These are phyloP conservation scores for Rhizophora mangle DNA, from an alignment of 345 rosid genomes.

Conservation along the genomic window DNA sequence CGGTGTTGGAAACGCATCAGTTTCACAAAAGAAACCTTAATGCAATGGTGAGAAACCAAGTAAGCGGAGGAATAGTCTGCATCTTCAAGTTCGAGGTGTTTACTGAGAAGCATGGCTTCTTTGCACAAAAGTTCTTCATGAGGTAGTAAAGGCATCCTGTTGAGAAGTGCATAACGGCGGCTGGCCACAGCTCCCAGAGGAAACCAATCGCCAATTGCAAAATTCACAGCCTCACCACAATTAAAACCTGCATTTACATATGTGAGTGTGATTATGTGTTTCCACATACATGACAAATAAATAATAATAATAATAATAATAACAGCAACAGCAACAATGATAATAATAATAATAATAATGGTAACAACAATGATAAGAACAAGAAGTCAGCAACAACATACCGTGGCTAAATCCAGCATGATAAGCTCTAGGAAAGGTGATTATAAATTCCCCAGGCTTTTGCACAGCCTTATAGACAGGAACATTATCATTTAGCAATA, in stretches of 20 bases:
- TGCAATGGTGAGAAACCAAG: conserved; percentile 46
- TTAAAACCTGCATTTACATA: conserved; percentile 59
- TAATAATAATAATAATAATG: too few relatives aligned
- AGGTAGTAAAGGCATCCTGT: conserved; percentile 78
- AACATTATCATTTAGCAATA: conserved; percentile 71
- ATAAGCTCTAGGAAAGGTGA: conserved; percentile 95
- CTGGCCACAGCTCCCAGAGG: conserved; percentile 85
- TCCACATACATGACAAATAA: background rate
- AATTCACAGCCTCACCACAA: conserved; percentile 98
- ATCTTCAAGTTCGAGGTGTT: conserved; percentile 52
- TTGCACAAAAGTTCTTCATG: conserved; percentile 88
- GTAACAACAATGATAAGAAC: background rate
- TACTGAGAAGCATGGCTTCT: conserved; percentile 77
- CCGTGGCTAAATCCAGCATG: conserved; percentile 99
- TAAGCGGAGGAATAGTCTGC: conserved; percentile 52
- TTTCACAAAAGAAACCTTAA: conserved; percentile 71
- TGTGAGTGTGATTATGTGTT: conserved; percentile 4
- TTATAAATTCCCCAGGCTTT: conserved; percentile 90
- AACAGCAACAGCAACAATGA: too few relatives aligned
- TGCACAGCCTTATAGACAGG: conserved; percentile 98
- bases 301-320: too few relatives aligned
- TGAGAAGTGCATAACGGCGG: conserved; percentile 77
- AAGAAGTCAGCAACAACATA: conserved; percentile 25
- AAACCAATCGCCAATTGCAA: conserved; percentile 93
- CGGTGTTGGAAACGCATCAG: conserved; percentile 76